Conservation (phyloP, 2,329 filamentous ascomycete genomes). For the Cercospora canescens region DNA sequence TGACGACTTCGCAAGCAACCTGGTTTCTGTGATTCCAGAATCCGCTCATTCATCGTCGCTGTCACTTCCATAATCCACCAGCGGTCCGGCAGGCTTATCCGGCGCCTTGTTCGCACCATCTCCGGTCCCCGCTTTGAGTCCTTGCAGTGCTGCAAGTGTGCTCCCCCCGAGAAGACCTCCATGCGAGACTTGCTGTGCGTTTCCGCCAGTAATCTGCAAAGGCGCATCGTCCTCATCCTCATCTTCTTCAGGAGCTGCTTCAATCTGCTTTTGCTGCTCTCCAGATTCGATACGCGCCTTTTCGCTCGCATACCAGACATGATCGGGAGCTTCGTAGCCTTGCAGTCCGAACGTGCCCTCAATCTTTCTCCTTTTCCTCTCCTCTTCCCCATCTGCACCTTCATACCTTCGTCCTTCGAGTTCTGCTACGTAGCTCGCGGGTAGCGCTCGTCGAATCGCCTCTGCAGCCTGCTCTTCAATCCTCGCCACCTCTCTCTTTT, state of each 20-base stretch:
- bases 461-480: conserved; percentile 97
- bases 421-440: conserved; percentile 87
- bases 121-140: conserved; percentile 46
- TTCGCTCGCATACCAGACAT: conserved; percentile 86
- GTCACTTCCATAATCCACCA: conserved; percentile 90
- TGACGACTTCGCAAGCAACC: too few species aligned
- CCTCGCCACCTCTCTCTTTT: conserved; percentile 82
- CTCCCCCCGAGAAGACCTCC: conserved; percentile 77
- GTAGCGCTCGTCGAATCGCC: conserved; percentile 82
- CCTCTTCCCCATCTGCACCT: conserved; percentile 65
- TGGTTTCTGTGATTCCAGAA: not conserved
- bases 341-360: conserved; percentile 86
- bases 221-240: conserved; percentile 30
- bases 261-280: conserved; percentile 36
- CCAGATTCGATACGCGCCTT: conserved; percentile 66
- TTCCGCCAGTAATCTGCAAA: conserved; percentile 48
- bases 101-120: conserved; percentile 53
- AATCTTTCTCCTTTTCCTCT: conserved; percentile 82
- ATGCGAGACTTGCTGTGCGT: conserved; percentile 36
- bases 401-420: conserved; percentile 71
- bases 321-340: conserved; percentile 91
- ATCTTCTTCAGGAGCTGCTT: conserved; percentile 43
- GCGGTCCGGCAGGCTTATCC: conserved; percentile 62
- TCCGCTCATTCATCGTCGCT: conserved; percentile 64
- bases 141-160: conserved; percentile 76